These are phyloP conservation scores for Penicillium fuscoglaucum DNA, from an alignment of 2,329 filamentous ascomycete genomes.

Conservation along the genomic window DNA sequence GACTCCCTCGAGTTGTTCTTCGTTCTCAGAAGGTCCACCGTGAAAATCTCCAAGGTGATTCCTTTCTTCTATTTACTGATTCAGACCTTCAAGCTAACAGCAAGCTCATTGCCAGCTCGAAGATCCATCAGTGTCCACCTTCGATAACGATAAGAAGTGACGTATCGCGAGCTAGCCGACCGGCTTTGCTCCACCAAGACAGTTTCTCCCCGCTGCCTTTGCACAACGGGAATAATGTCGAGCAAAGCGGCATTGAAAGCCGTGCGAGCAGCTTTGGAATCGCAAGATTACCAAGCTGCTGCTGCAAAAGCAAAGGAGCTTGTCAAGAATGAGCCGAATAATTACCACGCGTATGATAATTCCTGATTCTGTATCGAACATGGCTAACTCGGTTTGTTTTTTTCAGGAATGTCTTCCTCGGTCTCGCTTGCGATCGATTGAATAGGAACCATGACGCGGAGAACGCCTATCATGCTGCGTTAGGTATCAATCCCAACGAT, in stretches of 20 bases:
- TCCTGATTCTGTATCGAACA: not conserved
- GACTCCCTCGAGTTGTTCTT: not conserved
- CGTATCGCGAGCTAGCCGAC: constrained; percentile 27
- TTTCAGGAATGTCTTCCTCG: constrained; percentile 72
- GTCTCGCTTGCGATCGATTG: constrained; percentile 78
- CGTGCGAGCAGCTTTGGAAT: constrained; percentile 74
- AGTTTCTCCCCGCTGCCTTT: constrained; percentile 24
- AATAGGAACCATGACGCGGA: constrained; percentile 72
- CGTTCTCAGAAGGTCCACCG: not conserved
- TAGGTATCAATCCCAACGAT: constrained; percentile 70
- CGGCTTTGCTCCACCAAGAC: constrained; percentile 19
- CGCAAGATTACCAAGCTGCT: constrained; percentile 76
- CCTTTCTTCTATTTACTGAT: not conserved
- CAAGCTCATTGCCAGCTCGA: not conserved
- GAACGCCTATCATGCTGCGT: constrained; percentile 70
- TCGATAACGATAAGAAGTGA: constrained; percentile 27
- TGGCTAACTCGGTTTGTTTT: constrained; percentile 13
- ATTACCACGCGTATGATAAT: constrained; percentile 71
- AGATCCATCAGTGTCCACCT: not conserved
- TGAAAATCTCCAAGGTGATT: not conserved
- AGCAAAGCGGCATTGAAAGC: constrained; percentile 76
- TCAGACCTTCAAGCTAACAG: not conserved
- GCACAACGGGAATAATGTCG: constrained; percentile 37
- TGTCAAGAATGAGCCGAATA: constrained; percentile 70
- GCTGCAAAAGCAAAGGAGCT: constrained; percentile 67